Evolutionary conservation across 768 basidiomycete genomes (phyloP).

Genomic region (Tricholomella constricta): DNA sequence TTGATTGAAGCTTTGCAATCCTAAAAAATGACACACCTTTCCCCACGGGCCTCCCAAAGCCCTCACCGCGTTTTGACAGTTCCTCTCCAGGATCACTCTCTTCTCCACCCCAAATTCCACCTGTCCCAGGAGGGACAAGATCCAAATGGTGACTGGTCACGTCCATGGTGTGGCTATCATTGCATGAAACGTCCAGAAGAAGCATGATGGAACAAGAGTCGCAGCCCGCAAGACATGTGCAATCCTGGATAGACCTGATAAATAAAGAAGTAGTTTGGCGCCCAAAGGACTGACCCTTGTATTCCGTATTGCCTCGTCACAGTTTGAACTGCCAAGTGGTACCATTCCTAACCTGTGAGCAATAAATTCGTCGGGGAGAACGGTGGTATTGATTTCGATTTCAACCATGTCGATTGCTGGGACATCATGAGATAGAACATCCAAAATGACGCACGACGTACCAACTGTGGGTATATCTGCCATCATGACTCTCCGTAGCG

Average conservation of each 20-base stretch:
- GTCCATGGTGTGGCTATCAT: slow-evolving; percentile 74
- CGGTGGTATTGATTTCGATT: slow-evolving; percentile 87
- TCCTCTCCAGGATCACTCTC: slow-evolving; percentile 60
- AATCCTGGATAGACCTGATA: slow-evolving; percentile 62
- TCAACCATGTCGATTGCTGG: slow-evolving; percentile 97
- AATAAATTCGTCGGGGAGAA: slow-evolving; percentile 96
- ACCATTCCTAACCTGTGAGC: slow-evolving; percentile 95
- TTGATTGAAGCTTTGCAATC: not conserved
- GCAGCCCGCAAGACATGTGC: slow-evolving; percentile 84
- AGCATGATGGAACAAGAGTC: slow-evolving; percentile 84
- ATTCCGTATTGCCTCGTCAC: slow-evolving; percentile 85
- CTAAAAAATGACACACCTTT: slow-evolving; percentile 53
- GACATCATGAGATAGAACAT: slow-evolving; percentile 1
- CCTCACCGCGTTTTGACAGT: slow-evolving; percentile 68
- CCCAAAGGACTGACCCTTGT: slow-evolving; percentile 54
- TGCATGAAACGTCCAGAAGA: slow-evolving; percentile 74
- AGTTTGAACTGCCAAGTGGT: slow-evolving; percentile 84
- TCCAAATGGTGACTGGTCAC: slow-evolving; percentile 88
- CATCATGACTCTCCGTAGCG: slow-evolving; percentile 89
- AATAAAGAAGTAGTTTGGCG: not conserved
- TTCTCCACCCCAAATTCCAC: slow-evolving; percentile 21
- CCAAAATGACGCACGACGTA: slow-evolving; percentile 39
- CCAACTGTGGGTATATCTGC: slow-evolving; percentile 97
- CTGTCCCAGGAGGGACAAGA: slow-evolving; percentile 42
- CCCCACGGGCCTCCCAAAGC: slow-evolving; percentile 83